phyloP scores from a whole-genome alignment of 495 filamentous ascomycete species.

The Aspergillus olivimuriae region DNA sequence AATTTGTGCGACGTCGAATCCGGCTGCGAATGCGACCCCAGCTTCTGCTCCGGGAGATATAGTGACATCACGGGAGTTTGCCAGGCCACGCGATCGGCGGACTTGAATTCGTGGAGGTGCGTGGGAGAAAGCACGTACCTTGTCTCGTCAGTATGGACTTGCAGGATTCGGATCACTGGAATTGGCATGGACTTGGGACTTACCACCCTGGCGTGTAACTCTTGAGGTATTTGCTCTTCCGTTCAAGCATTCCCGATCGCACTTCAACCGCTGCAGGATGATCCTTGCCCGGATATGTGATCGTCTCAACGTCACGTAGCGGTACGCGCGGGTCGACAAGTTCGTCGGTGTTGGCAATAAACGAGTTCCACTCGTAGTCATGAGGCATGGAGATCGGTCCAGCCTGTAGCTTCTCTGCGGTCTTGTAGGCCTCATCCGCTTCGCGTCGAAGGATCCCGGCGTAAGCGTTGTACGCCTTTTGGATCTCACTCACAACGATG shows the following conservation, averaged over 20 bases:
- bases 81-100: slow-evolving; percentile 63
- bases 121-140: slow-evolving; percentile 97
- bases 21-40: slow-evolving; percentile 83
- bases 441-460: slow-evolving; percentile 85
- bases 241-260: slow-evolving; percentile 82
- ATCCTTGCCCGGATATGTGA: slow-evolving; percentile 89
- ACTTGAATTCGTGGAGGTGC: slow-evolving; percentile 97
- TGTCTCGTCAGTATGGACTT: slow-evolving; percentile 28
- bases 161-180: neutral
- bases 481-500: slow-evolving; percentile 93
- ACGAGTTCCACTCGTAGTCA: slow-evolving; percentile 83
- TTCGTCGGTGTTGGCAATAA: slow-evolving; percentile 75
- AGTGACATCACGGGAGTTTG: slow-evolving; percentile 91
- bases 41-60: slow-evolving; percentile 87
- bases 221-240: slow-evolving; percentile 98
- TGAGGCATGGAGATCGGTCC: slow-evolving; percentile 85
- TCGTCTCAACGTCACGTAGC: slow-evolving; percentile 70
- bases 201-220: slow-evolving; percentile 97
- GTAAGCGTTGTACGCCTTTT: slow-evolving; percentile 92
- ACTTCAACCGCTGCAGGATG: slow-evolving; percentile 84
- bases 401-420: slow-evolving; percentile 73
- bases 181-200: slow-evolving; percentile 16
- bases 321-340: slow-evolving; percentile 83
- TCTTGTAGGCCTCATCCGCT: slow-evolving; percentile 69
- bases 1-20: slow-evolving; percentile 95